Base-by-base conservation (phyloP, 441 rosid species). In the Manihot esculenta region DNA sequence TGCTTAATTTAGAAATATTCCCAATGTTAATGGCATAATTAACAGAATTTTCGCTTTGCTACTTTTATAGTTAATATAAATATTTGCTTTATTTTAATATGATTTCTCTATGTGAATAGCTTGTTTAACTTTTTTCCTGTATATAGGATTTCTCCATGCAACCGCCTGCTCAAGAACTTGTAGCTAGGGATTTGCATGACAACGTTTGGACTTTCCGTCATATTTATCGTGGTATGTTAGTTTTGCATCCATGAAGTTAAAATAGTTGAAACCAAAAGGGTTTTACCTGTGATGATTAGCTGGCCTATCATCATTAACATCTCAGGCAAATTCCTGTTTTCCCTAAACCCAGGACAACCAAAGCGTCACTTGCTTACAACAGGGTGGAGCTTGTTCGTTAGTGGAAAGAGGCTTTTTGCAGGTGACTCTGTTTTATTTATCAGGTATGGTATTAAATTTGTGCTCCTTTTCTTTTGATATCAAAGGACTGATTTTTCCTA, bases 351-450 rank as follows among this genome's bases (percentile, higher is more conserved):
- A 95, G 99, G 99, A 74, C 94, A 95, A 82, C 99, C 98, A 27
- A 91, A 95, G 77, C 87, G 99, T 7, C 98, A 95, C 80, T 80
- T 95, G 81, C 98, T 93, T 53, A 95, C 99, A 24, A 91, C 97
- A 14, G 99, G 99, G 2, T 95, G 99, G 98, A 93, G 99, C 74
- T 75, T 95, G 60, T 95, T 95, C 79, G 94, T 95, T 30, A 86
- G 98, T 80, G 91, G 91, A 71, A 95, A 93, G 83, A 85, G 93
- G 84, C 90, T 95, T 59, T 84, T 87, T 73, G 95, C 99, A 0
- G 97, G 99, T 50, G 99, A 95, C 76, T 87, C 99, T 0, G 99
- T 95, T 78, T 77, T 95, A 68, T 95, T 95, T 80, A 85, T 95
- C 55, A 89, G 99, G 99, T 95, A 60, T 26, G 67, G 66, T 53